A percentile compares a stretch with the other conserved stretches of the same genome.
Conservation (phyloP, 2,329 filamentous ascomycete species). For the Beauveria sp. region DNA sequence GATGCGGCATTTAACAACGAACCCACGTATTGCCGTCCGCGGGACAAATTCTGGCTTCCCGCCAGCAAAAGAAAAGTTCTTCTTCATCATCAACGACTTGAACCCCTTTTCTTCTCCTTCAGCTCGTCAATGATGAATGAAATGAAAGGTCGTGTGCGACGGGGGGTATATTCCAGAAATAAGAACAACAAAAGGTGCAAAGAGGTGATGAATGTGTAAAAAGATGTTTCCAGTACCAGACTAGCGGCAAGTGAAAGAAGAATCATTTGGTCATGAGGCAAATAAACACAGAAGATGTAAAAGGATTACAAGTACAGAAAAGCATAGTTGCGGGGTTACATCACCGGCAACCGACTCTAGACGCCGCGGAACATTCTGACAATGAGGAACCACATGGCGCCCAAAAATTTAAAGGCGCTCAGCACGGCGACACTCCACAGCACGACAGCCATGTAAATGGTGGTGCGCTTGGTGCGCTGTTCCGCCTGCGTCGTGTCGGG, state of each 20-base stretch:
- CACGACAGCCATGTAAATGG: constrained; percentile 79
- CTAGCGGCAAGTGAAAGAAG: background rate
- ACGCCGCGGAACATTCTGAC: constrained; percentile 76
- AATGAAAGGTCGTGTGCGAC: background rate
- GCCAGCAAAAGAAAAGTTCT: no score
- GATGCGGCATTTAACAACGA: background rate
- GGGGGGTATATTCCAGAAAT: constrained; percentile 10
- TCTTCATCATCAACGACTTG: background rate
- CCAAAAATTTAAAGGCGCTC: constrained; percentile 79
- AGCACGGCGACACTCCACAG: constrained; percentile 83
- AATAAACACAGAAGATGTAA: background rate
- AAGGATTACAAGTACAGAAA: background rate
- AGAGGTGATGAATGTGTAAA: background rate
- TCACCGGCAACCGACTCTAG: constrained; percentile 22
- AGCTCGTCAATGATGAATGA: background rate
- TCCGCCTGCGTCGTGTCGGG: constrained; percentile 31
- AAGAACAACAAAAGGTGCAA: background rate
- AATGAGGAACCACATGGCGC: constrained; percentile 86
- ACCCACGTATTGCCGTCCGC: no score
- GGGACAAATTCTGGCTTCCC: no score
- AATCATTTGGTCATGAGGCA: background rate
- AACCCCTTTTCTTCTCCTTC: background rate
- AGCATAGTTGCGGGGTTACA: background rate
- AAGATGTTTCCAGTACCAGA: constrained; percentile 4
- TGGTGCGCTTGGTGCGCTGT: constrained; percentile 49